These are phyloP conservation scores for Dactylonectria macrodidyma DNA, from an alignment of 2,329 filamentous ascomycete genomes.

Conservation along the genomic window DNA sequence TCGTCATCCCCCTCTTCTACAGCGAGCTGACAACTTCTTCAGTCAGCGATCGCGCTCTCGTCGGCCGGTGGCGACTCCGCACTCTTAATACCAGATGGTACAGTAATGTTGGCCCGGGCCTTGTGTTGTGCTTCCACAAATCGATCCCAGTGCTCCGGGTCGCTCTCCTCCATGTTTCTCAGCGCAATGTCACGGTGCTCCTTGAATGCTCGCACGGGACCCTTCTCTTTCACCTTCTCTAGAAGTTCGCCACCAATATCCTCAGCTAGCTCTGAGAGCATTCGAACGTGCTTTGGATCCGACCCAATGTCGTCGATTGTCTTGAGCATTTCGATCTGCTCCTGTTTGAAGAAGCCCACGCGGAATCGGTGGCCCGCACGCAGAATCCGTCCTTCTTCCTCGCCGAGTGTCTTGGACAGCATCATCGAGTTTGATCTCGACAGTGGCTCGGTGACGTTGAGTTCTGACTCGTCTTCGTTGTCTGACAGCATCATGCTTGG, in stretches of 20 bases:
- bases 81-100: constrained; percentile 47
- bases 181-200: constrained; percentile 68
- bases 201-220: constrained; percentile 73
- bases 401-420: constrained; percentile 67
- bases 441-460: constrained; percentile 58
- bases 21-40: constrained; percentile 23
- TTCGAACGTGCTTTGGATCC: constrained; percentile 64
- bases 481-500: constrained; percentile 59
- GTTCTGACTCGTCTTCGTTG: constrained; percentile 64
- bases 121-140: constrained; percentile 76
- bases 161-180: constrained; percentile 68
- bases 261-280: constrained; percentile 75
- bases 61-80: constrained; percentile 46
- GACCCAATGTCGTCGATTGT: constrained; percentile 64
- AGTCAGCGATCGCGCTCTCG: constrained; percentile 61
- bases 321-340: constrained; percentile 66
- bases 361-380: constrained; percentile 72
- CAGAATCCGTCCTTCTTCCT: constrained; percentile 71
- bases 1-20: constrained; percentile 6
- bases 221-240: constrained; percentile 68
- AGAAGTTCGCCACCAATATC: constrained; percentile 74
- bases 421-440: constrained; percentile 68
- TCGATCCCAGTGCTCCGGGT: constrained; percentile 75
- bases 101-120: constrained; percentile 67
- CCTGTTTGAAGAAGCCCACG: constrained; percentile 65